Evolutionary conservation across 1,284 basidiomycete species (phyloP), one percentile per base, ranked within the genome.

Genomic region (Agroathelia rolfsii): DNA sequence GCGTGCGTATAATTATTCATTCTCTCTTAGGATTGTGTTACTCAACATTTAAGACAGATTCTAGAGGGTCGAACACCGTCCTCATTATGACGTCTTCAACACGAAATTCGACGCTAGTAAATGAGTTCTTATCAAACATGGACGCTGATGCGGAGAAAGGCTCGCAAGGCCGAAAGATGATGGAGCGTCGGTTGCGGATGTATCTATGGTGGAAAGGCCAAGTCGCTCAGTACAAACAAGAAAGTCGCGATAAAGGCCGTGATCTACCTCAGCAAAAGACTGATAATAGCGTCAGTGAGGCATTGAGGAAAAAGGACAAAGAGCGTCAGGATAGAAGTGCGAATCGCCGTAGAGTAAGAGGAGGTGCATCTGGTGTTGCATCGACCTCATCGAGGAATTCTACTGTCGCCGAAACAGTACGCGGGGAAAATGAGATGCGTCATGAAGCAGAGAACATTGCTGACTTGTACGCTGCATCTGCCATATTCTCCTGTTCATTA

Each of bases 21-120:
- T n/a, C n/a, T n/a, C n/a, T n/a, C n/a, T n/a, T n/a, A n/a, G n/a
- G n/a, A n/a, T 25, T 28, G 22, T 26, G 15, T 29, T 40, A n/a
- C 24, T 42, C n/a, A n/a, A n/a, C n/a, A n/a, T n/a, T n/a, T n/a
- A n/a, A n/a, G n/a, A 6, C 42, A 75, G 73, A 62, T 13, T 57
- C 62, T 12, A 68, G 68, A 2, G 82, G 83, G 1, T 76, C 73
- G 9, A 83, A 94, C 46, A 76, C 75, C 1, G 72, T 92, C 2
- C 72, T 95, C 23, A 67, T 95, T 37, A 93, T 96, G 90, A 77
- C 83, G n/a, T 77, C 79, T 0, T 88, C 88, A 0, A 69, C 80
- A 17, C 70, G 76, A 19, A 83, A 83, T 0, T 85, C 82, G 46
- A 68, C 68, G 7, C 66, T 84, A 25, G 59, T 95, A 11, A 74